Conservation (phyloP, 1,284 basidiomycete genomes). For the Stereum hirsutum region DNA sequence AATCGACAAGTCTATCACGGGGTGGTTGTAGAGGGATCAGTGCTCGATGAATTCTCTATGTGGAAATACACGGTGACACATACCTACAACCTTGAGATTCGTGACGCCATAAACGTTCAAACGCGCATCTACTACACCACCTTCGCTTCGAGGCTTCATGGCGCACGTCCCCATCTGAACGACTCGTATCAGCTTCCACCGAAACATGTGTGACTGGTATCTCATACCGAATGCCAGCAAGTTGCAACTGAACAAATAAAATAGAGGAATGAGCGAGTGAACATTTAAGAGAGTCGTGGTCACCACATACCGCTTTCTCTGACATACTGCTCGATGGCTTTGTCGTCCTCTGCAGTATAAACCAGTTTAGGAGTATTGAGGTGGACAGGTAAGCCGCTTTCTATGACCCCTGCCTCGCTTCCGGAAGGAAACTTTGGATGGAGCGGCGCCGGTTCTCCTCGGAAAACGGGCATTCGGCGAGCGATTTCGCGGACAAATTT, state of each 20-base stretch:
- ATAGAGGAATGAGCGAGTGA: not conserved
- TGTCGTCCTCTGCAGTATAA: conserved; percentile 49
- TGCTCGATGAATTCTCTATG: not conserved
- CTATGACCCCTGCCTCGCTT: conserved; percentile 31
- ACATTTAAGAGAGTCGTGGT: not conserved
- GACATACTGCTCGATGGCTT: conserved; percentile 34
- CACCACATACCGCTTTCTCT: conserved; percentile 17
- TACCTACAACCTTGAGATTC: conserved; percentile 47
- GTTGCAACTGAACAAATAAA: conserved; percentile 24
- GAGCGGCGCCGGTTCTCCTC: conserved; percentile 33
- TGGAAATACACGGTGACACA: not conserved
- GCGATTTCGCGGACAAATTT: conserved; percentile 48
- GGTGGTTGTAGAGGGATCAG: not conserved
- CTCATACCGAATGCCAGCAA: conserved; percentile 46
- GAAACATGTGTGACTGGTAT: not conserved
- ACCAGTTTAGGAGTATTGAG: conserved; percentile 34
- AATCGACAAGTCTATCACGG: conserved; percentile 32
- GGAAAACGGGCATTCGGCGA: conserved; percentile 44
- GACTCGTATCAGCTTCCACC: not conserved
- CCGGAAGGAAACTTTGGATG: conserved; percentile 42
- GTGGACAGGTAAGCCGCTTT: conserved; percentile 24
- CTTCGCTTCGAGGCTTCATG: conserved; percentile 48
- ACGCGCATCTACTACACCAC: conserved; percentile 52
- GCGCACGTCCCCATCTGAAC: conserved; percentile 54
- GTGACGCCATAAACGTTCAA: conserved; percentile 57